phyloP scores from a whole-genome alignment of 2,329 filamentous ascomycete genomes.

The Fusarium austroafricanum region DNA sequence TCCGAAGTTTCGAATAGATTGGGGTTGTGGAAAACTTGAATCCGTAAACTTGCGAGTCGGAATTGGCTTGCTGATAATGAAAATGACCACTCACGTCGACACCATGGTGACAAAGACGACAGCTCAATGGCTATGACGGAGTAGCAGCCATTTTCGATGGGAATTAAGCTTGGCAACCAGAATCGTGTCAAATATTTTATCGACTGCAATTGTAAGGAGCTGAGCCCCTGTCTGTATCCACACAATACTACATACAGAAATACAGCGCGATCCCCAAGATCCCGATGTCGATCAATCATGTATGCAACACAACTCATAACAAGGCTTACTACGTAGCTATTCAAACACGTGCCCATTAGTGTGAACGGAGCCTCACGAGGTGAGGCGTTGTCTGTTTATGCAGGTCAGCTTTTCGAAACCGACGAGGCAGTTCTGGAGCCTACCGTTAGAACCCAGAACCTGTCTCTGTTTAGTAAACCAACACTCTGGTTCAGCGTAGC shows the following conservation, averaged over 20 bases:
- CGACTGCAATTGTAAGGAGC: background rate
- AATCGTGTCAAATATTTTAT: background rate
- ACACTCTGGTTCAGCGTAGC: slow-evolving; percentile 7
- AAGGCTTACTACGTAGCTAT: background rate
- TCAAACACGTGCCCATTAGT: background rate
- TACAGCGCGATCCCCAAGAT: background rate
- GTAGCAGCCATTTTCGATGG: slow-evolving; percentile 12
- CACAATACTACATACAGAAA: background rate
- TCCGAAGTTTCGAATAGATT: background rate
- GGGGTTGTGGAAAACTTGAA: background rate
- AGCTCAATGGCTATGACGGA: slow-evolving; percentile 9
- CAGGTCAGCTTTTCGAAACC: slow-evolving; percentile 2
- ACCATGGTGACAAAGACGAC: background rate
- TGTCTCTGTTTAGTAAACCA: slow-evolving; percentile 17
- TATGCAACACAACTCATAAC: background rate
- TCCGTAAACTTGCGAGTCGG: background rate
- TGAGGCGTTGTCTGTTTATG: background rate
- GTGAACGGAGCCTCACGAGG: slow-evolving; percentile 6
- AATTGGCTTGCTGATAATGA: background rate
- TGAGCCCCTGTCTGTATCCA: background rate
- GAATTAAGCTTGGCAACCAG: slow-evolving; percentile 29
- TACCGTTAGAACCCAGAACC: background rate
- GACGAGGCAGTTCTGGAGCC: slow-evolving; percentile 14
- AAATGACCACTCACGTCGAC: background rate
- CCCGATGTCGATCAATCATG: background rate